Base-by-base conservation (phyloP, 2,329 filamentous ascomycete genomes). In the Daldinia sp. region DNA sequence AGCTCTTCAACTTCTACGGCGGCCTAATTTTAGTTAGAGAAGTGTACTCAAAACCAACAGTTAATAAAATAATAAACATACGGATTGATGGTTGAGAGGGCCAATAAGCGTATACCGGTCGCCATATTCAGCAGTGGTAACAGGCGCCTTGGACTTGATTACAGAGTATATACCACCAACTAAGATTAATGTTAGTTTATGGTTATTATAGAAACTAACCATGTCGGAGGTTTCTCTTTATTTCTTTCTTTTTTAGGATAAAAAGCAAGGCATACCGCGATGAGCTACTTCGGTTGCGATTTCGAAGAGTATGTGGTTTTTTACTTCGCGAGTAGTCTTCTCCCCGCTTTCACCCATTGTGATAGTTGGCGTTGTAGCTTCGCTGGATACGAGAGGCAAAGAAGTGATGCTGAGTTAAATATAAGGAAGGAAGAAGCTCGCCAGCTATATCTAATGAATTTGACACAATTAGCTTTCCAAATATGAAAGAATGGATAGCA, bases 111-210 rank as follows among this genome's bases (percentile, higher is more conserved):
- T 96, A 80, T 99, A 99, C 70, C 93, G 88, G 63, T 97, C 93
- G 79, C 95, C 95, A 95, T 98, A 99, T 79, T 99, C 95, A 64
- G 93, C 93, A 0, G 94, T 97, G 41, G 95, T 98, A 65, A 98
- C 95, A 51, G 95, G 94, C 34, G 95, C 94, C 80, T 99, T 99
- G 65, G 95, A 99, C 80, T 99, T 99, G 80, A 99, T 89, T 69
- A 99, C 95, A 13, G 94, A 98, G 84, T 99, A 99, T 81, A 99
- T 99, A 73, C 95, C 95, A 75, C 95, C 95, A 65, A 99, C 95
- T 96, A 60, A 23, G 63, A 51, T 53, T 3, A 30, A 50, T 7
- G 67, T 74, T 58, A 77, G 71, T 61, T 29, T 53, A 27, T 11
- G 23, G 19, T n/a, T n/a, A 45, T 15, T 15, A 43, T 54, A 35